Evolutionary conservation across 2,329 filamentous ascomycete species (phyloP), one percentile per base, ranked within the genome.

Genomic region (Fusarium sp.): DNA sequence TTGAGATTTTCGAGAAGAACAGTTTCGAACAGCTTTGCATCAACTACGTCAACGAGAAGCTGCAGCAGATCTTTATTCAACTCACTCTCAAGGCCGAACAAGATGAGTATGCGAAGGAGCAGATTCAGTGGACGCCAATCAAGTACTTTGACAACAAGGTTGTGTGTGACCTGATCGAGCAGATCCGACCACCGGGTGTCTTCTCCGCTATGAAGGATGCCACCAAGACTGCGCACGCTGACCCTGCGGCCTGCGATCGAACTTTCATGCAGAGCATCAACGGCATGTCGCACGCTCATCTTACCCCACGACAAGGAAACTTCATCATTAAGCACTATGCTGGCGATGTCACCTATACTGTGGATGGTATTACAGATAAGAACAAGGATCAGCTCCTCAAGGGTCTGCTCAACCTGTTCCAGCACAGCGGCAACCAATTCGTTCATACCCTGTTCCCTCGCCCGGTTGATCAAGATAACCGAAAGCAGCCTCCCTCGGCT

Each of bases 131-230:
- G 96, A 97, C 94, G 0, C 96, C 96, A 2, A 99, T 99, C 85
- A 96, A 96, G 76, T 99, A 98, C 81, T 99, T 98, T 75, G 96
- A 99, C 81, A 99, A 99, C 86, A 98, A 98, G 84, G 91, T 99
- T 51, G 96, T 99, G 62, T 99, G 96, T 79, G 96, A 97, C 67
- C 81, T 99, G 76, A 99, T 99, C 73, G 96, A 99, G 80, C 92
- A 96, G 77, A 89, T 91, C 77, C 86, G 94, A 58, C 96, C 96
- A 6, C 91, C 93, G 1, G 96, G 96, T 76, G 89, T 99, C 49
- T 97, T 99, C 77, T 96, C 96, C 6, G 94, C 94, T 4, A 84
- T 99, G 82, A 99, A 99, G 79, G 96, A 99, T 81, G 96, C 96
- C 51, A 98, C 96, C 70, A 97, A 96, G 74, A 98, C 96, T n/a